Base-by-base conservation (phyloP, 169 alveolate species). In the Eimeria falciformis region DNA sequence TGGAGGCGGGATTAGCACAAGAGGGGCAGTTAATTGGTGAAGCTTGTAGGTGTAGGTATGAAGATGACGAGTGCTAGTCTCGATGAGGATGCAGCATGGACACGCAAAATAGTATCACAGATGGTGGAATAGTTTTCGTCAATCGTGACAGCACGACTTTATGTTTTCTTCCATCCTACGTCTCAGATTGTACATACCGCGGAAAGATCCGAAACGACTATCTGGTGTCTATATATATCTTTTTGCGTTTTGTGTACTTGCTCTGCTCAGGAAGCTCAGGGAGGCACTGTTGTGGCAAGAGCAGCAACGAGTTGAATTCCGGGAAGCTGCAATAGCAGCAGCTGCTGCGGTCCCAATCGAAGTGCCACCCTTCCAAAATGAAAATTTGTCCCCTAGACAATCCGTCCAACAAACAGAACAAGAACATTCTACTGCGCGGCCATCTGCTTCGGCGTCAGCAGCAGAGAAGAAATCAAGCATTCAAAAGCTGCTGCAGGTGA, bases 271-370 rank as follows among this genome's bases (percentile, higher is more conserved):
- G 71, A 68, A 78, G 53, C 87, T 78, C 17, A 78, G 87, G 50
- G 87, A 78, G 62, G 87, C 87, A 12, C 87, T 78, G 4, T 9
- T 78, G 87, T 78, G 87, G 87, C 87, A 78, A 27, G 87, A 78
- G 87, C 87, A 53, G 53, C 87, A 78, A 53, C 87, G 87, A 68
- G 71, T 47, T 12, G 46, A 50, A 14, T 50, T 50, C 25, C 18
- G 18, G 46, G 69, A 29, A 21, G 50, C 69, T 27, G 71, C 87
- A 78, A 27, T 69, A 47, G 71, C 87, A 50, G 68, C 87, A 17
- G 87, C 87, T 5, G 73, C 73, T 12, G 62, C 73, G 21, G 73
- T 25, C 9, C 33, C 73, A 5, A 25, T 25, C 14, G 73, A 12
- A 62, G 73, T n/a, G 50, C 25, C 0, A 6, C 29, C 87, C 33